These are phyloP conservation scores for Fusarium camptoceras DNA, from an alignment of 2,329 filamentous ascomycete genomes.

Conservation along the genomic window DNA sequence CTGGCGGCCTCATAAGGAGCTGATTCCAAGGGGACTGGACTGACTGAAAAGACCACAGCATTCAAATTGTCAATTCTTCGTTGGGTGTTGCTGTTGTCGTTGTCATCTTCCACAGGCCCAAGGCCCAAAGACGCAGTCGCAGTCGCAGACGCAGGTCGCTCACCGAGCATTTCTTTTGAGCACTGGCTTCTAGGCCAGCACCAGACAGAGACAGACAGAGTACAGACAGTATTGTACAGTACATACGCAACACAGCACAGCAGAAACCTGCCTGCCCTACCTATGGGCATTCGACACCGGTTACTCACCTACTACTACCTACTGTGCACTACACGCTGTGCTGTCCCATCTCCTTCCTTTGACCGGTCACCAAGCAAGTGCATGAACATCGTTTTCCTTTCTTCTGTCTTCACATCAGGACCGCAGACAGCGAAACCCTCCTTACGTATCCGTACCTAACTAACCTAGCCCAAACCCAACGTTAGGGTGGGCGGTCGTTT, in stretches of 20 bases:
- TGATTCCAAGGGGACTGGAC: conserved; percentile 36
- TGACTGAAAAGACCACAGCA: conserved; percentile 33
- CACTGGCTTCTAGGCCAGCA: conserved; percentile 29
- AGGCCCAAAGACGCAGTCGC: background rate
- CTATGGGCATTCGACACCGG: conserved; percentile 34
- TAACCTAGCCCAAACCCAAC: background rate
- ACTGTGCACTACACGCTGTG: conserved; percentile 31
- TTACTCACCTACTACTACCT: conserved; percentile 7
- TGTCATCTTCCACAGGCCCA: conserved; percentile 25
- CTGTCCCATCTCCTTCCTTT: conserved; percentile 21
- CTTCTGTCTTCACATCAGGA: conserved; percentile 42
- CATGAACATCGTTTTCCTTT: conserved; percentile 41
- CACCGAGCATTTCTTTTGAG: conserved; percentile 30
- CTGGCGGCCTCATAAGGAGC: conserved; percentile 48
- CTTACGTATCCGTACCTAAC: background rate
- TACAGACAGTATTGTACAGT: conserved; percentile 8
- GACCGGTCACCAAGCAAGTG: conserved; percentile 20
- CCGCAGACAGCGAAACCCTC: conserved; percentile 32
- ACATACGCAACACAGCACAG: conserved; percentile 20
- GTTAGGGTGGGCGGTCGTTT: conserved; percentile 8
- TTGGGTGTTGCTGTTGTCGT: conserved; percentile 36
- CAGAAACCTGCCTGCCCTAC: conserved; percentile 3
- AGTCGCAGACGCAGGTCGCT: conserved; percentile 27
- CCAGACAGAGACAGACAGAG: background rate
- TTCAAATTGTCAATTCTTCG: conserved; percentile 33